A percentile compares a stretch with the other conserved stretches of the same genome.
Conservation (phyloP, 2,329 filamentous ascomycete genomes). For the Fonsecaea erecta region DNA sequence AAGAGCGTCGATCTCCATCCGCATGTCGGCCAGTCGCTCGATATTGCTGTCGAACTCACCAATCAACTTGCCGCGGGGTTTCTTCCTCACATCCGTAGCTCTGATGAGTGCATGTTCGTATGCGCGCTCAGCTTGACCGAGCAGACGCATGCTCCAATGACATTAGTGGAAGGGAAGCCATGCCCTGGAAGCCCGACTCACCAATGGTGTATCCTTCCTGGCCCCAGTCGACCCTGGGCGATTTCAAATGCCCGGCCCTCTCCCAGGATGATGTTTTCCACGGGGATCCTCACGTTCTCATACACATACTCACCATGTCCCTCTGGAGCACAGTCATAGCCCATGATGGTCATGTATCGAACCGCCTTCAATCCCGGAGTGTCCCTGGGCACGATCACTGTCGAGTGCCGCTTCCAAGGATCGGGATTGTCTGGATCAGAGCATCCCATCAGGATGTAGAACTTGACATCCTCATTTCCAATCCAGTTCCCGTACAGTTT, state of each 20-base stretch:
- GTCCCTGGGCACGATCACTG: conserved; percentile 75
- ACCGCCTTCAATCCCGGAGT: conserved; percentile 80
- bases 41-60: conserved; percentile 83
- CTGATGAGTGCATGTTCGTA: conserved; percentile 87
- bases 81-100: conserved; percentile 81
- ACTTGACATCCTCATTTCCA: conserved; percentile 49
- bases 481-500: conserved; percentile 34
- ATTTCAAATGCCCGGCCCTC: conserved; percentile 89
- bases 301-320: conserved; percentile 85
- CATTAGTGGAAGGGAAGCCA: neutral
- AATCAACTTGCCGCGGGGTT: conserved; percentile 80
- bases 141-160: conserved; percentile 70
- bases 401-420: conserved; percentile 80
- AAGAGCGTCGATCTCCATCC: conserved; percentile 83
- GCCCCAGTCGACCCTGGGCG: conserved; percentile 85
- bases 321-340: conserved; percentile 80
- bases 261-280: conserved; percentile 71
- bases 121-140: conserved; percentile 79
- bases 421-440: conserved; percentile 71
- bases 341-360: conserved; percentile 83
- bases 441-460: conserved; percentile 91
- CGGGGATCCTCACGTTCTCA: conserved; percentile 78
- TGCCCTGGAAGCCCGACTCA: neutral
- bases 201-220: conserved; percentile 83
- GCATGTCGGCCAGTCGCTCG: conserved; percentile 81